Evolutionary conservation across 305 asterid species (phyloP).

Genomic region (Withania somnifera): DNA sequence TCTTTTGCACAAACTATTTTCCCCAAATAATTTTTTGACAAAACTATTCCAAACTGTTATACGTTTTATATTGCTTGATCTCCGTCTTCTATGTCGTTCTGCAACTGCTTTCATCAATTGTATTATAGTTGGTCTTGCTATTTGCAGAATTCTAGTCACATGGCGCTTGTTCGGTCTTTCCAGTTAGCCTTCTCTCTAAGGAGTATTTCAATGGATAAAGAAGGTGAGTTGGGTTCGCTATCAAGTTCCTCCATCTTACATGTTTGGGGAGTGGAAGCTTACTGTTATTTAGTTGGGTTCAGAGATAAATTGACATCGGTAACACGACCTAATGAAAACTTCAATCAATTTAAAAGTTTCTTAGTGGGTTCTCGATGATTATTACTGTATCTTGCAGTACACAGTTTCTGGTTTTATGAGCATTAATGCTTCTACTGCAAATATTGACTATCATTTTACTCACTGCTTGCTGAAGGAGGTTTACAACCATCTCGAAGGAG

Average conservation of each 20-base stretch:
- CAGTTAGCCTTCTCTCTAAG: slow-evolving; percentile 45
- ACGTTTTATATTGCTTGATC: not conserved
- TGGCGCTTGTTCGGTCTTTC: slow-evolving; percentile 36
- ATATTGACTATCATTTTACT: slow-evolving; percentile 4
- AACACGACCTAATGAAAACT: not conserved
- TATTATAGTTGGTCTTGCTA: not conserved
- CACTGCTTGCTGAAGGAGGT: slow-evolving; percentile 25
- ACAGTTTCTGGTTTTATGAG: not conserved
- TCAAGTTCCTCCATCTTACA: not conserved
- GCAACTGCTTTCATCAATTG: not conserved
- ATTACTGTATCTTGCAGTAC: not conserved
- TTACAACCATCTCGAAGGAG: slow-evolving; percentile 37
- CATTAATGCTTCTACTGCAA: not conserved
- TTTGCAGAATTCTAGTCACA: slow-evolving; percentile 32
- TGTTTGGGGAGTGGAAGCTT: not conserved
- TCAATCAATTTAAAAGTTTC: not conserved
- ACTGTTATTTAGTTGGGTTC: not conserved
- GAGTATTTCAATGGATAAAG: slow-evolving; percentile 25
- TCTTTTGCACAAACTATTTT: not conserved
- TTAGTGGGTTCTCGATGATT: not conserved
- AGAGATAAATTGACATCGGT: not conserved
- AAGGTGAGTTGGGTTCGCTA: slow-evolving; percentile 25
- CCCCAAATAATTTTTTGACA: not conserved
- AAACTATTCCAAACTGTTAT: not conserved
- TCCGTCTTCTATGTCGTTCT: not conserved